Base-by-base conservation (phyloP, 2,329 filamentous ascomycete genomes). In the Stachybotrys chlorohalonatus region DNA sequence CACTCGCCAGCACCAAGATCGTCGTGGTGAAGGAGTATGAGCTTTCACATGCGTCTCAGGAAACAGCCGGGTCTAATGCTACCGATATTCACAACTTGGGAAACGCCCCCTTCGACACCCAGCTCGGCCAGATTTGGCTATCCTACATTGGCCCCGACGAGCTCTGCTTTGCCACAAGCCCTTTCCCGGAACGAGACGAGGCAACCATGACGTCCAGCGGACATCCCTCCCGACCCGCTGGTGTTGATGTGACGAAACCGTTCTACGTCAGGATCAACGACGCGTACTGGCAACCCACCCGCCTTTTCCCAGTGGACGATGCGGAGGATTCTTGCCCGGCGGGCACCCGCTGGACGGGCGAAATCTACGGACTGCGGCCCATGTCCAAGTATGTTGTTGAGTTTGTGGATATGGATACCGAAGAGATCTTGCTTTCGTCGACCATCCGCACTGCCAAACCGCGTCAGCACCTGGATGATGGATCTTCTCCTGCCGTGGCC, bases 1-100 rank as follows among this genome's bases (percentile, higher is more conserved):
- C 92, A 51, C 82, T 96, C 63, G 92, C 92, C 52, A 96, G 90
- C 73, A 96, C 92, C 66, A 96, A 96, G 78, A 92, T 96, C 68
- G 93, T 94, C 63, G 90, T 96, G 73, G 86, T 95, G 66, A 94
- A 95, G 74, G 92, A 91, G 71, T 89, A 90, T 63, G 87, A 91
- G 72, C 82, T 95, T 68, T 93, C 89, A 60, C 85, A 89, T 68
- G 84, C 86, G 55, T 81, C 86, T 57, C 82, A 83, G 54, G 88
- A 91, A 71, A 86, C 85, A 52, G 83, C 82, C 36, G 86, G 86
- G 64, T 85, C 87, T 61, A 86, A 89, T 66, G 84, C 85, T 63
- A 89, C 85, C 65, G 86, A 90, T 65, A 84, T 87, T 66, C 85
- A 90, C 72, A 87, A 89, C 70, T 78, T 90, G 67, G 86, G 85